Conservation (phyloP, 306 rosid species). For the Begonia loranthoides region DNA sequence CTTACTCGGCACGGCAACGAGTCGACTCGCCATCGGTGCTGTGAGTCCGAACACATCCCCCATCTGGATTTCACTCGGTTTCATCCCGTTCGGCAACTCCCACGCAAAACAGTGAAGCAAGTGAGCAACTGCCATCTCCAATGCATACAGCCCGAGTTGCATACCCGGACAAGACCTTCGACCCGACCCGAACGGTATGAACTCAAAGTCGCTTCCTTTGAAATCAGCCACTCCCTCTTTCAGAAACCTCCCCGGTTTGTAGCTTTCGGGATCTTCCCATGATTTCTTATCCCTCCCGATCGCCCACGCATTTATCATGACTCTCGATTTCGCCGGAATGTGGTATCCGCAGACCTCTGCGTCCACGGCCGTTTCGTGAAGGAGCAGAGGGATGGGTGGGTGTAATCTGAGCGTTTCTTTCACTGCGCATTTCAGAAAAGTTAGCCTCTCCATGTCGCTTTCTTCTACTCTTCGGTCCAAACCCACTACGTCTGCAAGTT, state of each 20-base stretch:
- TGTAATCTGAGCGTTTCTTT: slow-evolving; percentile 79
- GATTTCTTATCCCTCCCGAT: slow-evolving; percentile 48
- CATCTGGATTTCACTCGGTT: slow-evolving; percentile 63
- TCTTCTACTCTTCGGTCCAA: slow-evolving; percentile 52
- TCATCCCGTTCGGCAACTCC: slow-evolving; percentile 79
- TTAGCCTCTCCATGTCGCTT: slow-evolving; percentile 54
- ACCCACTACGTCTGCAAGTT: slow-evolving; percentile 52
- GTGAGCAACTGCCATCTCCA: slow-evolving; percentile 64
- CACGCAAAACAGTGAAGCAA: slow-evolving; percentile 71
- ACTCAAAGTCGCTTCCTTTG: slow-evolving; percentile 76
- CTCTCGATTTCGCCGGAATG: slow-evolving; percentile 55
- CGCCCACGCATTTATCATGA: slow-evolving; percentile 77
- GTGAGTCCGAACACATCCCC: slow-evolving; percentile 83
- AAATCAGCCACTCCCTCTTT: slow-evolving; percentile 42
- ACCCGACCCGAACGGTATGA: slow-evolving; percentile 86
- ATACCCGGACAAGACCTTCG: slow-evolving; percentile 92
- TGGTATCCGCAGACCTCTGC: slow-evolving; percentile 37
- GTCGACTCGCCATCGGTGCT: slow-evolving; percentile 73
- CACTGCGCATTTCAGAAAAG: slow-evolving; percentile 32
- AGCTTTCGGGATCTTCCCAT: slow-evolving; percentile 52
- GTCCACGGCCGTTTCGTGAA: slow-evolving; percentile 80
- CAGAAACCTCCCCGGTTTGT: slow-evolving; percentile 45
- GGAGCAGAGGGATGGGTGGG: slow-evolving; percentile 88
- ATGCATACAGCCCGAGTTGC: slow-evolving; percentile 66
- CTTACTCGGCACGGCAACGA: slow-evolving; percentile 53